Conservation (phyloP, 208 protist species). For the Acanthamoeba culbertsoni region DNA sequence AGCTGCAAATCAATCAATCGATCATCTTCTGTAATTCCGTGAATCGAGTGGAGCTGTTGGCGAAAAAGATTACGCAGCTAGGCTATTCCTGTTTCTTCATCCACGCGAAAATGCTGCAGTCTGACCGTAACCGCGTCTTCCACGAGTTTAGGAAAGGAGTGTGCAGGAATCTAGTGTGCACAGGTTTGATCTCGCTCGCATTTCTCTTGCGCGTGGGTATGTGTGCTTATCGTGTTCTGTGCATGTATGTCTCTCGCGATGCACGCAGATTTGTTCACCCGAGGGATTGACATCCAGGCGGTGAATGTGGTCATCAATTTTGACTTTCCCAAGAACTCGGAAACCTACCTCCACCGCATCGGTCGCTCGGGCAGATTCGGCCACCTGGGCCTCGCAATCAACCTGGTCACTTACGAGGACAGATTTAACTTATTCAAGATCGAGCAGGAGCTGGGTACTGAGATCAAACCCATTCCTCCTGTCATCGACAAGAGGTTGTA, state of each 20-base stretch:
- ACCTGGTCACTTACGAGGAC: slow-evolving; percentile 97
- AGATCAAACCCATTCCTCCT: slow-evolving; percentile 98
- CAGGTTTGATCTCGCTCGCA: slow-evolving; percentile 74
- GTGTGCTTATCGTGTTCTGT: neutral
- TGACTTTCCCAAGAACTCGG: slow-evolving; percentile 98
- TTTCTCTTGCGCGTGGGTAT: neutral
- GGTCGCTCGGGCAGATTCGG: slow-evolving; percentile 92
- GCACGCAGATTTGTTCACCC: slow-evolving; percentile 95
- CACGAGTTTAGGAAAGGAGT: slow-evolving; percentile 97
- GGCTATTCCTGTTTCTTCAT: slow-evolving; percentile 99
- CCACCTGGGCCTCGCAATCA: slow-evolving; percentile 98
- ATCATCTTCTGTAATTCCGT: slow-evolving; percentile 99
- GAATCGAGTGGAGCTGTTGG: slow-evolving; percentile 98
- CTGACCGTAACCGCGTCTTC: slow-evolving; percentile 98
- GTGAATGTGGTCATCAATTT: slow-evolving; percentile 99
- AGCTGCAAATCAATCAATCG: slow-evolving; percentile 99
- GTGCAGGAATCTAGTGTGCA: slow-evolving; percentile 98
- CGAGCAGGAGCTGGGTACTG: slow-evolving; percentile 98
- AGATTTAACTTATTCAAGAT: slow-evolving; percentile 90
- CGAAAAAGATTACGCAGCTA: slow-evolving; percentile 99
- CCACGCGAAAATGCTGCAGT: slow-evolving; percentile 98
- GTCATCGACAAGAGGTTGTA: slow-evolving; percentile 96
- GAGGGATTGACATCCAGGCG: slow-evolving; percentile 99
- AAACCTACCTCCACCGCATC: slow-evolving; percentile 96
- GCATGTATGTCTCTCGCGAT: neutral